Conservation (phyloP, 768 basidiomycete species). For the Coprinellus aureogranulatus region DNA sequence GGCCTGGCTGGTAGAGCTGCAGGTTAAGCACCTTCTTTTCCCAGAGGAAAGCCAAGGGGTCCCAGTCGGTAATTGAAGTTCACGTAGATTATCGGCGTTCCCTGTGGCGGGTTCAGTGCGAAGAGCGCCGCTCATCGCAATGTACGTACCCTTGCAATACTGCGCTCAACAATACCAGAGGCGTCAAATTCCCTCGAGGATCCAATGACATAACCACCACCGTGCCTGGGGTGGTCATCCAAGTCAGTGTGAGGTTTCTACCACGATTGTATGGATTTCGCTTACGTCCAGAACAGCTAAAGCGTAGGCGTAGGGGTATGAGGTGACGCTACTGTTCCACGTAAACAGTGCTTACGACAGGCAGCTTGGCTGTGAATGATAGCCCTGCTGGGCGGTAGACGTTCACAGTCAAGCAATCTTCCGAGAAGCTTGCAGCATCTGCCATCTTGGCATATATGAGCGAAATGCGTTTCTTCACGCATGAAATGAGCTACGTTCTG, state of each 20-base stretch:
- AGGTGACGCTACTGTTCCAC: no score
- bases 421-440: slow-evolving; percentile 29
- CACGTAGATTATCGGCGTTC: slow-evolving; percentile 43
- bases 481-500: slow-evolving; percentile 20
- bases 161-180: slow-evolving; percentile 34
- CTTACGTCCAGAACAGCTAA: slow-evolving; percentile 41
- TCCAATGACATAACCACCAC: slow-evolving; percentile 32
- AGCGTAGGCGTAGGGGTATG: not conserved
- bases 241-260: no score
- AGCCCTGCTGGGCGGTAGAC: slow-evolving; percentile 49
- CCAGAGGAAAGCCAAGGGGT: slow-evolving; percentile 45
- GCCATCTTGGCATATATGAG: not conserved
- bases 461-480: not conserved
- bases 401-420: slow-evolving; percentile 62
- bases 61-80: slow-evolving; percentile 42
- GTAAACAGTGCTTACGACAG: not conserved
- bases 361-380: slow-evolving; percentile 16
- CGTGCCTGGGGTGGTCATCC: slow-evolving; percentile 29
- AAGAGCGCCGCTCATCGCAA: not conserved
- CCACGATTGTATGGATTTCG: no score
- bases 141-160: slow-evolving; percentile 30
- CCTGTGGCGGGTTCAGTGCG: slow-evolving; percentile 19
- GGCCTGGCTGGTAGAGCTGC: not conserved
- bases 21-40: slow-evolving; percentile 29
- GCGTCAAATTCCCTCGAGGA: slow-evolving; percentile 28